These are phyloP conservation scores for Boletus barrowsii DNA, from an alignment of 768 basidiomycete genomes.

Conservation along the genomic window DNA sequence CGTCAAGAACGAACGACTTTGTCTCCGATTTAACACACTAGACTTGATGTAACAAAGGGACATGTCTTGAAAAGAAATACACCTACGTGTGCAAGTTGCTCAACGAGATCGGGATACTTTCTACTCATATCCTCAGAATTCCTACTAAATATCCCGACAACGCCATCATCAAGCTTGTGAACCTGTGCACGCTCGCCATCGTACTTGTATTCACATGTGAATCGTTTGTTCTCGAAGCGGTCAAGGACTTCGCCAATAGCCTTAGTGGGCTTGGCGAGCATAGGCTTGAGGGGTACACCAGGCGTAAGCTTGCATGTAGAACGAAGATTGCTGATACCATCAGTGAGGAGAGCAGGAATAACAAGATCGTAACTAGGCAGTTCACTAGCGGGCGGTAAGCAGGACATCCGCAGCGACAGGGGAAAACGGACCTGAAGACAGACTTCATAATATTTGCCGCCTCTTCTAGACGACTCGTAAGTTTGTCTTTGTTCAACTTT, in stretches of 20 bases:
- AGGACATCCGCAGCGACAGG: background rate
- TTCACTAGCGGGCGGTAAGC: slow-evolving; percentile 54
- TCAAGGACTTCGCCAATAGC: slow-evolving; percentile 98
- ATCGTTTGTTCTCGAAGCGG: slow-evolving; percentile 90
- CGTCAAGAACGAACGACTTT: slow-evolving; percentile 90
- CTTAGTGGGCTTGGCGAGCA: slow-evolving; percentile 99
- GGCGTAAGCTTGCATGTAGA: slow-evolving; percentile 88
- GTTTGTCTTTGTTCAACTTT: slow-evolving; percentile 70
- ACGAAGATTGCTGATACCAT: slow-evolving; percentile 67
- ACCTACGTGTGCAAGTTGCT: slow-evolving; percentile 80
- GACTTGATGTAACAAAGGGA: slow-evolving; percentile 1
- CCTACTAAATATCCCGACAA: slow-evolving; percentile 88
- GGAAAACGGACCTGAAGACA: slow-evolving; percentile 75
- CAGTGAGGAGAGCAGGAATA: slow-evolving; percentile 81
- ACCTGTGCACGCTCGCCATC: slow-evolving; percentile 98
- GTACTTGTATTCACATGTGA: slow-evolving; percentile 99
- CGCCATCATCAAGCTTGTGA: slow-evolving; percentile 79
- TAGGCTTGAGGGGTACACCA: slow-evolving; percentile 95
- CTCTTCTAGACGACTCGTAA: slow-evolving; percentile 71
- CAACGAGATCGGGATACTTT: slow-evolving; percentile 98
- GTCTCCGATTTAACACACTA: slow-evolving; percentile 85
- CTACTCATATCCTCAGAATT: slow-evolving; percentile 99
- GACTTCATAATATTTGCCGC: slow-evolving; percentile 76
- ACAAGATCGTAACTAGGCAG: slow-evolving; percentile 90
- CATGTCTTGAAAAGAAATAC: background rate